These are phyloP conservation scores for Mycosphaerella sp. DNA, from an alignment of 2,329 filamentous ascomycete species.

Conservation along the genomic window DNA sequence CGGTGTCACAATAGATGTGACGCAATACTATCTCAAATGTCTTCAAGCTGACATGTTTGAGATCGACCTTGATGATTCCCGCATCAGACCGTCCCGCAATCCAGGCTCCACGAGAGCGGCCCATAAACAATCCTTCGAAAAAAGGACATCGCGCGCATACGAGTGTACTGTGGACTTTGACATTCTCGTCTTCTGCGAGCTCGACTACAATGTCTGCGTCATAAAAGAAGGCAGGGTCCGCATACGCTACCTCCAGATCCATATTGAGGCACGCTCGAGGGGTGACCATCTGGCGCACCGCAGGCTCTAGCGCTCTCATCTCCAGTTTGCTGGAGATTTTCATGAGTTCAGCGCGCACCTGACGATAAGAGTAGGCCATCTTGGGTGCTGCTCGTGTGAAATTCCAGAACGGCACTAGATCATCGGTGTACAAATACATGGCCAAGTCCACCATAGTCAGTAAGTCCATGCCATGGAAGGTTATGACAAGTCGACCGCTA, in stretches of 20 bases:
- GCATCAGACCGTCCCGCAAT: slow-evolving; percentile 46
- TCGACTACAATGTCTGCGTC: slow-evolving; percentile 75
- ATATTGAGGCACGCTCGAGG: slow-evolving; percentile 57
- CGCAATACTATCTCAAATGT: slow-evolving; percentile 73
- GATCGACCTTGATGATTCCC: slow-evolving; percentile 62
- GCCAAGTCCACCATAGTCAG: slow-evolving; percentile 73
- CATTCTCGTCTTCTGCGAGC: slow-evolving; percentile 62
- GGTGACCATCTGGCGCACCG: slow-evolving; percentile 66
- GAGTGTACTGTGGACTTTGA: slow-evolving; percentile 69
- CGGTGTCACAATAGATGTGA: slow-evolving; percentile 77
- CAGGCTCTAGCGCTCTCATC: slow-evolving; percentile 65
- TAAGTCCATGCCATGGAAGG: slow-evolving; percentile 66
- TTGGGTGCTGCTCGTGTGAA: slow-evolving; percentile 60
- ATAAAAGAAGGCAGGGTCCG: slow-evolving; percentile 64
- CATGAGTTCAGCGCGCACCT: slow-evolving; percentile 81
- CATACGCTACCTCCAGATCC: slow-evolving; percentile 65
- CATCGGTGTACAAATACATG: slow-evolving; percentile 74
- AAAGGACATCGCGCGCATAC: slow-evolving; percentile 83
- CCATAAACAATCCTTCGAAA: slow-evolving; percentile 83
- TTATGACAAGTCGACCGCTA: slow-evolving; percentile 51
- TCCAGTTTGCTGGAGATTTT: slow-evolving; percentile 67
- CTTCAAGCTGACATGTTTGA: slow-evolving; percentile 68
- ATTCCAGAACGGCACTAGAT: slow-evolving; percentile 79
- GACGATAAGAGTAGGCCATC: slow-evolving; percentile 66
- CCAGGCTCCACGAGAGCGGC: slow-evolving; percentile 82